Conservation (phyloP, 2,329 filamentous ascomycete species). For the Colletotrichum lindemuthianum region DNA sequence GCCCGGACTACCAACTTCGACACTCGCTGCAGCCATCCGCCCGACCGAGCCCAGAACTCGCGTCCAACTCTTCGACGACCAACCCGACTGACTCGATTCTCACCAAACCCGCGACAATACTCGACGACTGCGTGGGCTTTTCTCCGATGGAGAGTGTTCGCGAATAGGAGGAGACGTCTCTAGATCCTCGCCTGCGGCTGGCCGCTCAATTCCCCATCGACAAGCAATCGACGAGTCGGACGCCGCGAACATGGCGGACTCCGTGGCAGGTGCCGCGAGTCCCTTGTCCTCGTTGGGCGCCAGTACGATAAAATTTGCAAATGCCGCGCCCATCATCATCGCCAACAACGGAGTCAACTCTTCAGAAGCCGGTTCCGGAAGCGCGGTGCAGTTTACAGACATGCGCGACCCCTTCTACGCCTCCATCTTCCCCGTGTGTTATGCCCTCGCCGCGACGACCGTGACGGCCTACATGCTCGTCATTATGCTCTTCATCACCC, state of each 20-base stretch:
- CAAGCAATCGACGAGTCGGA: constrained; percentile 38
- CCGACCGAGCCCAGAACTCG: constrained; percentile 28
- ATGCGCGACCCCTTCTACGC: constrained; percentile 91
- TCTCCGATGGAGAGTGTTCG: constrained; percentile 46
- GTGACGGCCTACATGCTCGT: constrained; percentile 92
- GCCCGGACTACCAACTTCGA: constrained; percentile 29
- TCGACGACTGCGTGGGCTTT: constrained; percentile 35
- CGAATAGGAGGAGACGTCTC: constrained; percentile 37
- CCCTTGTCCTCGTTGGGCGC: constrained; percentile 37
- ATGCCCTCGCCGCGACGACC: constrained; percentile 90
- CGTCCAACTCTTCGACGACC: constrained; percentile 20
- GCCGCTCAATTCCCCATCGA: constrained; percentile 38
- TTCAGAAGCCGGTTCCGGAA: constrained; percentile 48
- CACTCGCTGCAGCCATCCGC: constrained; percentile 31
- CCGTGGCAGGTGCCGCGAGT: constrained; percentile 29
- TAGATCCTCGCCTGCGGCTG: constrained; percentile 40
- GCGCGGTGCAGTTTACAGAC: constrained; percentile 62
- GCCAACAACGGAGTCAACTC: constrained; percentile 52
- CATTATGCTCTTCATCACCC: constrained; percentile 93
- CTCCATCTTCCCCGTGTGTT: constrained; percentile 91
- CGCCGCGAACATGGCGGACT: constrained; percentile 42
- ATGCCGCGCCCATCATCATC: constrained; percentile 52
- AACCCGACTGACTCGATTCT: constrained; percentile 1
- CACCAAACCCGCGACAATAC: constrained; percentile 11
- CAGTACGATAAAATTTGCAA: constrained; percentile 44